These are phyloP conservation scores for Ormosia emarginata DNA, from an alignment of 306 rosid genomes.

Conservation along the genomic window DNA sequence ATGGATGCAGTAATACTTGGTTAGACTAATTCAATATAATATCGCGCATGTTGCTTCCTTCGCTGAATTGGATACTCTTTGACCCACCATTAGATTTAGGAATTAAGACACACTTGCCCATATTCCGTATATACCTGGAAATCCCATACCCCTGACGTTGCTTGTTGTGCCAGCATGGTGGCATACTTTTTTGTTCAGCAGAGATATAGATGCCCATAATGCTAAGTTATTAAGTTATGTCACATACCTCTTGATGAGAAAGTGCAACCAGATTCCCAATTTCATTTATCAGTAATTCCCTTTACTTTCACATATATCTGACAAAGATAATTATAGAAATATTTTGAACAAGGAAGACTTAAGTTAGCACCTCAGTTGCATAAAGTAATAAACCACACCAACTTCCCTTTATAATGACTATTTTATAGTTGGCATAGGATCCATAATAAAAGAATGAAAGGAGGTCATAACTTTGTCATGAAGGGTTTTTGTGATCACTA, in stretches of 20 bases:
- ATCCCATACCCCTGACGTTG: neutral
- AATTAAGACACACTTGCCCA: neutral
- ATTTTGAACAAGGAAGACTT: neutral
- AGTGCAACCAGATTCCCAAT: constrained; percentile 17
- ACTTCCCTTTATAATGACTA: constrained; percentile 15
- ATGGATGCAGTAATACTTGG: neutral
- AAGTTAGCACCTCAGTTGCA: constrained; percentile 9
- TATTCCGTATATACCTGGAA: neutral
- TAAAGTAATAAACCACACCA: constrained; percentile 10
- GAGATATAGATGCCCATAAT: neutral
- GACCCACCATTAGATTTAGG: neutral
- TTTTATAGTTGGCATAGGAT: constrained; percentile 36
- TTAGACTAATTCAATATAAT: neutral
- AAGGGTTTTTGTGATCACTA: constrained; percentile 35
- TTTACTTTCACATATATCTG: neutral
- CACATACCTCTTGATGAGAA: constrained; percentile 17
- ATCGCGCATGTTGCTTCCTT: neutral
- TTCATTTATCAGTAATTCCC: neutral
- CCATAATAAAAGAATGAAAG: constrained; percentile 17
- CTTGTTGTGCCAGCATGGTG: constrained; percentile 24
- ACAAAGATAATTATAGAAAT: neutral
- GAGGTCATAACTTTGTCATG: constrained; percentile 38
- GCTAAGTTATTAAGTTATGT: constrained; percentile 18
- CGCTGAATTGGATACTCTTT: neutral
- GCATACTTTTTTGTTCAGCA: neutral